phyloP scores from a whole-genome alignment of 495 filamentous ascomycete species.

The Aspergillus bertholletiae region DNA sequence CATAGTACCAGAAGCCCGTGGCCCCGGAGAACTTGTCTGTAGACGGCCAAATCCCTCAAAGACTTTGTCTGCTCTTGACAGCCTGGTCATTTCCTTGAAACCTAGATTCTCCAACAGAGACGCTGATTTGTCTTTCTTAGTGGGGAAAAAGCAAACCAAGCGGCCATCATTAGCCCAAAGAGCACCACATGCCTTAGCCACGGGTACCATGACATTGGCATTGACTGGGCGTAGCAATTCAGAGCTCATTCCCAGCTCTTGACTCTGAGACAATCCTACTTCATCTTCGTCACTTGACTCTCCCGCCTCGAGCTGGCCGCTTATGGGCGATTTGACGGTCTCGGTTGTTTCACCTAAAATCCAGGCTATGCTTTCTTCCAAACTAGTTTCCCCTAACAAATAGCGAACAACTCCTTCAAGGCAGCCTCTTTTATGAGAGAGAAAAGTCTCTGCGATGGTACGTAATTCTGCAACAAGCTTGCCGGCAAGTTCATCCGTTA shows the following conservation, averaged over 20 bases:
- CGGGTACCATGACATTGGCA: slow-evolving; percentile 71
- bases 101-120: slow-evolving; percentile 60
- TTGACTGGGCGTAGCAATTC: slow-evolving; percentile 54
- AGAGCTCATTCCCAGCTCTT: slow-evolving; percentile 53
- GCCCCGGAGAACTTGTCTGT: slow-evolving; percentile 50
- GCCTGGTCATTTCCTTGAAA: slow-evolving; percentile 57
- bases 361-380: slow-evolving; percentile 70
- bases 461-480: slow-evolving; percentile 65
- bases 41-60: slow-evolving; percentile 91
- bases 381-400: slow-evolving; percentile 75
- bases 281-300: slow-evolving; percentile 87
- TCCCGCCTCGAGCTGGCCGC: slow-evolving; percentile 60
- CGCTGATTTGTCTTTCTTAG: slow-evolving; percentile 69
- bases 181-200: slow-evolving; percentile 71
- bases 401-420: slow-evolving; percentile 80
- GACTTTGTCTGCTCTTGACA: slow-evolving; percentile 59
- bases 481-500: slow-evolving; percentile 63
- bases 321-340: slow-evolving; percentile 46
- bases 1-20: slow-evolving; percentile 45
- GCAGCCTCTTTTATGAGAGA: slow-evolving; percentile 67
- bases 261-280: slow-evolving; percentile 50
- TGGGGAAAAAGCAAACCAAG: slow-evolving; percentile 83
- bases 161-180: slow-evolving; percentile 74
- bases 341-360: slow-evolving; percentile 50
- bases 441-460: slow-evolving; percentile 65